These are phyloP conservation scores for Cyberlindnera nakhonratchasimensis DNA, from an alignment of 805 yeast genomes.

Conservation along the genomic window DNA sequence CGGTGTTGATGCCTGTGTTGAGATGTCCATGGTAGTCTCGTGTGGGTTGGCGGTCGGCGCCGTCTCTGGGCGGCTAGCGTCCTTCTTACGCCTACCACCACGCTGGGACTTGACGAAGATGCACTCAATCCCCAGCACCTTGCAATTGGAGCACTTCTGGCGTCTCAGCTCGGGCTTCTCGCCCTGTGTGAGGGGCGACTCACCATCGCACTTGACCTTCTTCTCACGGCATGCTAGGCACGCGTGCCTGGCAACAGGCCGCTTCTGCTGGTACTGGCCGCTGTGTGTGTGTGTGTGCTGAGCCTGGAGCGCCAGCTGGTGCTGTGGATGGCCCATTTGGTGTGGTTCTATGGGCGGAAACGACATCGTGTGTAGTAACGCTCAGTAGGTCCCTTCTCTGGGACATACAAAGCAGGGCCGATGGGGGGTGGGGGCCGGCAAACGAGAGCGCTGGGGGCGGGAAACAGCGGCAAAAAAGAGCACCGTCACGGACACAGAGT, in stretches of 20 bases:
- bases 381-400: neutral
- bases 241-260: slow-evolving; percentile 58
- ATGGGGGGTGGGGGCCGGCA: neutral
- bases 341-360: neutral
- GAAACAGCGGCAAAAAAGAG: neutral
- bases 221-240: slow-evolving; percentile 63
- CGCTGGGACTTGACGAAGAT: slow-evolving; percentile 54
- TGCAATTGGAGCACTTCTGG: slow-evolving; percentile 48
- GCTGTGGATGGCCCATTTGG: slow-evolving; percentile 2
- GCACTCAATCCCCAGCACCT: slow-evolving; percentile 43
- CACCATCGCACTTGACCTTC: slow-evolving; percentile 67
- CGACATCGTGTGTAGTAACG: neutral
- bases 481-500: too few relatives aligned
- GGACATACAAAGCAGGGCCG: neutral
- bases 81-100: slow-evolving; percentile 48
- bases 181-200: slow-evolving; percentile 31
- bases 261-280: slow-evolving; percentile 21
- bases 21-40: neutral
- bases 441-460: neutral
- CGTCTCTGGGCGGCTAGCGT: neutral
- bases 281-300: too few relatives aligned
- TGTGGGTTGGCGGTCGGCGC: too few relatives aligned
- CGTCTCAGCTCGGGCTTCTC: slow-evolving; percentile 27
- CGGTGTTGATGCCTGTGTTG: slow-evolving; percentile 4
- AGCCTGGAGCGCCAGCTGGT: neutral